A percentile compares a stretch with the other conserved stretches of the same genome.
These are phyloP conservation scores for Paxillus ammoniavirescens DNA, from an alignment of 768 basidiomycete genomes.

Conservation along the genomic window DNA sequence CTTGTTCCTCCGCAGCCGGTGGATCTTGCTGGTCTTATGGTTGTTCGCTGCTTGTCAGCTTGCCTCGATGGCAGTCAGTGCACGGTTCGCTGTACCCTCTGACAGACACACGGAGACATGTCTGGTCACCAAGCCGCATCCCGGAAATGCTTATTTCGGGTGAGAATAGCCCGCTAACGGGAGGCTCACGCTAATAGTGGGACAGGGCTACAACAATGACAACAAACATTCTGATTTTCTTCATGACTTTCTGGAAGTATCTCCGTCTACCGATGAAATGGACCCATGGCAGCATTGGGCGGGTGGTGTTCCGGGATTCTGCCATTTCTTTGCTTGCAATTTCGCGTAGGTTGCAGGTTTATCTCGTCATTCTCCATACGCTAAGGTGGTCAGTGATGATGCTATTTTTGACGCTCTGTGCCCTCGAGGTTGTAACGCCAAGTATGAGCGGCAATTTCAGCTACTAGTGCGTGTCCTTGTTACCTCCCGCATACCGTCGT, in stretches of 20 bases:
- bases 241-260: constrained; percentile 21
- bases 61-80: constrained; percentile 19
- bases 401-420: constrained; percentile 19
- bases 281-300: constrained; percentile 2
- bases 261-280: constrained; percentile 10
- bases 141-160: constrained; percentile 20
- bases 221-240: constrained; percentile 8
- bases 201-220: constrained; percentile 19
- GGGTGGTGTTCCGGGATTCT: constrained; percentile 19
- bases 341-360: constrained; percentile 9
- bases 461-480: constrained; percentile 16
- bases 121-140: constrained; percentile 10
- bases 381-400: constrained; percentile 11
- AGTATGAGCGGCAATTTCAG: constrained; percentile 16
- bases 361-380: no score
- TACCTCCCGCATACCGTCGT: neutral
- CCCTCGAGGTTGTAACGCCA: constrained; percentile 8
- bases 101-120: constrained; percentile 15
- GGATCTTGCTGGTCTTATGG: constrained; percentile 9
- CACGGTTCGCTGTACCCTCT: constrained; percentile 6
- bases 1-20: constrained; percentile 10
- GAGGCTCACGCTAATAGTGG: neutral
- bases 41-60: constrained; percentile 6
- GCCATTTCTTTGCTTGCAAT: constrained; percentile 5
- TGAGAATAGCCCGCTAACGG: neutral